These are phyloP conservation scores for Naganishia kalamii DNA, from an alignment of 768 basidiomycete species.

Conservation along the genomic window DNA sequence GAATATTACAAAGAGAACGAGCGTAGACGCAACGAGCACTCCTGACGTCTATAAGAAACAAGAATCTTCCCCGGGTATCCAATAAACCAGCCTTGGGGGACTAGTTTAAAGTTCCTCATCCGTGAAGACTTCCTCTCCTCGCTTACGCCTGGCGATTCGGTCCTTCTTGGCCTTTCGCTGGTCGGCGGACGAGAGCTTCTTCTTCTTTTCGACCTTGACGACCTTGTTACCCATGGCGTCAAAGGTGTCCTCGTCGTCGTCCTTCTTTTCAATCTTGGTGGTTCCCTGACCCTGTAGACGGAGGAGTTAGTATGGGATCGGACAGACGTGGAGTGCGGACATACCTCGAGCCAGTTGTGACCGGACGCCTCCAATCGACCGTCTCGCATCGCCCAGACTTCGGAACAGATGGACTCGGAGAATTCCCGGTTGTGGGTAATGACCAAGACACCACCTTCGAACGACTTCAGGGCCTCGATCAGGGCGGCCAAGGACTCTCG, in stretches of 20 bases:
- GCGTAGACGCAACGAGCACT: not conserved
- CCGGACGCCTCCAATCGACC: conserved; percentile 93
- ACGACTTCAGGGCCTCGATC: conserved; percentile 94
- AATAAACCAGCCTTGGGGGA: not conserved
- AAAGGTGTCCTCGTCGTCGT: conserved; percentile 81
- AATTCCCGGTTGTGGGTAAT: conserved; percentile 98
- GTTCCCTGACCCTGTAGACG: conserved; percentile 70
- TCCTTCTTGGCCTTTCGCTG: conserved; percentile 94
- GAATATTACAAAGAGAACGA: conserved; percentile 14
- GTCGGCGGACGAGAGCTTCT: conserved; percentile 72
- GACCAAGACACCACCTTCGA: conserved; percentile 96
- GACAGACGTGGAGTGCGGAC: not conserved
- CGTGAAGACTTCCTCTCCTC: conserved; percentile 46
- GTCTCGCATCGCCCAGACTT: conserved; percentile 99
- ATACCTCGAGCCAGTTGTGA: conserved; percentile 91
- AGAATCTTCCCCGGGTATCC: conserved; percentile 2
- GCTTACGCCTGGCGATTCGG: conserved; percentile 58
- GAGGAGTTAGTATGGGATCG: not conserved
- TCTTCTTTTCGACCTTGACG: conserved; percentile 68
- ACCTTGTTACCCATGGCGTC: conserved; percentile 99
- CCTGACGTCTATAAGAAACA: not conserved
- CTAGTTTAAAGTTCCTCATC: conserved; percentile 46
- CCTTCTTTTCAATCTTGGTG: conserved; percentile 79
- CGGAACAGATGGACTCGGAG: conserved; percentile 94
- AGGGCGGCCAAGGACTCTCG: conserved; percentile 98